A percentile compares a stretch with the other conserved stretches of the same genome.
phyloP scores from a whole-genome alignment of 805 yeast genomes.

The Wickerhamomyces queroliae region DNA sequence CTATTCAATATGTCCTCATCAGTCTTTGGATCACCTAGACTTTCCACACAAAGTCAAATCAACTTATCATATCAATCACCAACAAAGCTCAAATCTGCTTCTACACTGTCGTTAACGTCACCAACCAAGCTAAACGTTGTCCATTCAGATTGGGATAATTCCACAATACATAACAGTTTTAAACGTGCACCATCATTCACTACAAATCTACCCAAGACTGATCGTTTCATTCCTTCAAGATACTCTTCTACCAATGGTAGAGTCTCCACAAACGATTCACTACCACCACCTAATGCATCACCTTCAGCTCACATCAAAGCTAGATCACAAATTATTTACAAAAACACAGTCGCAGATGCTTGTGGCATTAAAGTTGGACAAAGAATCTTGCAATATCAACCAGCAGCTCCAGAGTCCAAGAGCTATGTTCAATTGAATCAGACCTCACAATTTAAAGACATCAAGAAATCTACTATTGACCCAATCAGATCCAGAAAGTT shows the following conservation, averaged over 20 bases:
- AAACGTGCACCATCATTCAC: constrained; percentile 18
- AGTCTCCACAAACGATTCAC: constrained; percentile 30
- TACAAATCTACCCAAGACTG: constrained; percentile 29
- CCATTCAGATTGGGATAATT: constrained; percentile 30
- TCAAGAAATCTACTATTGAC: constrained; percentile 38
- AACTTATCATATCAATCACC: background rate
- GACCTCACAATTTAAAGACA: constrained; percentile 16
- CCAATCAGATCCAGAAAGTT: constrained; percentile 69
- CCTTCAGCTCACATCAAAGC: constrained; percentile 38
- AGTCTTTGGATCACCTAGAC: background rate
- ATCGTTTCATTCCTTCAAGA: constrained; percentile 58
- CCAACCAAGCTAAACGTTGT: constrained; percentile 43
- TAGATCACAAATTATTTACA: constrained; percentile 44
- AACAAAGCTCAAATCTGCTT: constrained; percentile 5
- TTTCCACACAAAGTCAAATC: background rate
- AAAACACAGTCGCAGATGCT: constrained; percentile 86
- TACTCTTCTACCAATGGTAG: constrained; percentile 43
- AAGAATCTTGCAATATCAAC: constrained; percentile 80
- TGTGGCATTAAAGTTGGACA: constrained; percentile 85
- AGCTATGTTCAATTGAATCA: constrained; percentile 18
- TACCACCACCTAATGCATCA: constrained; percentile 41
- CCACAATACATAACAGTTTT: constrained; percentile 14
- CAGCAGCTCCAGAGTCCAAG: constrained; percentile 62
- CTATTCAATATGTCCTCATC: background rate
- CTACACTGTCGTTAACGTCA: constrained; percentile 35